Base-by-base conservation (phyloP, 1,284 basidiomycete genomes). In the Inonotus obliquus region DNA sequence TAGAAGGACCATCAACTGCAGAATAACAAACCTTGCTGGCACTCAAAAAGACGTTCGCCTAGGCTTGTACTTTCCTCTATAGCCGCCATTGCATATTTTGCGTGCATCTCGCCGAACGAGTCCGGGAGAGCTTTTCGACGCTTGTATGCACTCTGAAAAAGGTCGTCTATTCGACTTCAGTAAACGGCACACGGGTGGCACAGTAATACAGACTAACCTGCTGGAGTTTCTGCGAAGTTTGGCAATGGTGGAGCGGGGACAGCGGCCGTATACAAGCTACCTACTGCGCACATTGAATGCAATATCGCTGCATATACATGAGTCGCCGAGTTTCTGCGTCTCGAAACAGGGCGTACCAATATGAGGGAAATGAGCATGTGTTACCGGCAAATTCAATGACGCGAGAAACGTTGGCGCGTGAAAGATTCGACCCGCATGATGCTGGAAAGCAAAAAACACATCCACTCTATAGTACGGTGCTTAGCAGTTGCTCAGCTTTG, bases 201-300 rank as follows among this genome's bases (percentile, higher is more conserved):
- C 41, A 32, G 9, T 4, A 21, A 44, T 14, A 14, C 19, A 17
- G 71, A 71, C 68, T 70, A 72, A 81, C 81, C 76, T 73, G 82
- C 73, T 62, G 77, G 72, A 64, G 81, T 75, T 67, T 79, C 71
- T 54, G 75, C 71, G 68, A 80, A 77, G 68, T 83, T 74, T 21
- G 77, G 78, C 62, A 81, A 72, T 35, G 79, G 83, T 60, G 79
- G 82, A 49, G 78, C 82, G 38, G 77, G 79, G 19, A 85, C 81
- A 1, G 77, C 80, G 11, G 81, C 80, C 1, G 84, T 86, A 65
- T 87, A 89, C 38, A 86, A 74, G 65, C 85, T 86, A 25, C 87
- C 86, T 44, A 87, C 78, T 10, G 89, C 89, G 72, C 88, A 90
- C 54, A 93, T 86, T 5, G 87, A 85, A 70, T 93, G 91, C 2